Base-by-base conservation (phyloP, 164 flowering plant genomes). In the Paratinospora sagittata region DNA sequence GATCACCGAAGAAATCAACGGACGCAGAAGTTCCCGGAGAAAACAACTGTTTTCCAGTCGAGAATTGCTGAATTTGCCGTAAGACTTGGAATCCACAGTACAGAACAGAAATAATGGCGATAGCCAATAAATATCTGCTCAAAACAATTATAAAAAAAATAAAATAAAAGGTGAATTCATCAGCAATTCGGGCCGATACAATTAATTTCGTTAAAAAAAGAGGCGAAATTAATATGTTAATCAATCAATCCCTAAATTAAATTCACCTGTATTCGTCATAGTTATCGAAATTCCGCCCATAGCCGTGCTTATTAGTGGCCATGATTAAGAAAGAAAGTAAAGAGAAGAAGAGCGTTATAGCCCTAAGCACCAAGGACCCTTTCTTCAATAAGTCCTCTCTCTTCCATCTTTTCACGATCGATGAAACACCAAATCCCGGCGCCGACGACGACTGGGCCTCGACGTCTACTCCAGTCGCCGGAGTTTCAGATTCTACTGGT, bases 231-330 rank as follows among this genome's bases (percentile, higher is more conserved):
- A 30, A 11, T 24, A 63, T 55, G 62, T 12, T 11, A 1, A 47
- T 17, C 19, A 17, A 41, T n/a, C n/a, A 57, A 52, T 3, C 58
- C 27, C 19, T 69, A 39, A 30, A 60, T 11, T 21, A 11, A 14
- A 49, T 49, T n/a, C 13, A 91, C 97, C 89, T 85, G 84, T 83
- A 95, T 69, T 88, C 97, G 75, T 88, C 89, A 60, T 87, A 89
- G 8, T 73, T 60, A 37, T 90, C 89, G 74, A 88, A 92, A 52
- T 90, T 39, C 73, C 14, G 72, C 81, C 91, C 77, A 73, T 79
- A 84, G 1, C 97, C 94, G 71, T 92, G 97, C 30, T 83, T 85
- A 73, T 92, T 92, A 43, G 80, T 80, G 8, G 82, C 97, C 89
- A 85, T 89, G 70, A 92, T 77, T 8, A n/a, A n/a, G n/a, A n/a